A percentile compares a stretch with the other conserved stretches of the same genome.
phyloP scores from a whole-genome alignment of 2,329 filamentous ascomycete genomes.

The Microdochium bolleyi region DNA sequence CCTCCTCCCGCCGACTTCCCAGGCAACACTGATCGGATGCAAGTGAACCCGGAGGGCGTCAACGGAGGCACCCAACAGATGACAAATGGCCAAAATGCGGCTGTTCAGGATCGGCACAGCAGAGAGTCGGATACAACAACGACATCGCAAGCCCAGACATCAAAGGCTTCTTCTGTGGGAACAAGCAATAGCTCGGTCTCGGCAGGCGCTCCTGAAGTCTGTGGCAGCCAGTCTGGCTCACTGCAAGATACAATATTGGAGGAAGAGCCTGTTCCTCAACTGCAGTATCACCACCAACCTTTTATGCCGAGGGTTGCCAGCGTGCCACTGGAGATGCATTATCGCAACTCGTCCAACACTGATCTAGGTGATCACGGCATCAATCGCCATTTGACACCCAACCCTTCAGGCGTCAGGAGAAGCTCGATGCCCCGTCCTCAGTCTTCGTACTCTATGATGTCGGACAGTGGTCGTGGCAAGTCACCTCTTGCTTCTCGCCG shows the following conservation, averaged over 20 bases:
- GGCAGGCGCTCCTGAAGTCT: slow-evolving; percentile 35
- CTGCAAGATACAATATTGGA: slow-evolving; percentile 33
- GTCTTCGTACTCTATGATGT: slow-evolving; percentile 69
- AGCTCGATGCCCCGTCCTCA: slow-evolving; percentile 59
- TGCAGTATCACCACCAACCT: slow-evolving; percentile 54
- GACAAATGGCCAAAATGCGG: slow-evolving; percentile 18
- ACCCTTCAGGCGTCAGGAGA: slow-evolving; percentile 42
- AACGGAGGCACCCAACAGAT: slow-evolving; percentile 20
- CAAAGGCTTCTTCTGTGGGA: slow-evolving; percentile 42
- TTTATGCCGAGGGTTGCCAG: slow-evolving; percentile 33
- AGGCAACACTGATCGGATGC: slow-evolving; percentile 7
- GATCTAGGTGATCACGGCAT: slow-evolving; percentile 45
- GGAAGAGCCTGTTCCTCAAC: slow-evolving; percentile 41
- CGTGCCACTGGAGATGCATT: slow-evolving; percentile 30
- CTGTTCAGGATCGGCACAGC: slow-evolving; percentile 32
- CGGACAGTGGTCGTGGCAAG: slow-evolving; percentile 61
- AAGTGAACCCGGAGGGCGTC: slow-evolving; percentile 4
- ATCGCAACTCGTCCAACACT: slow-evolving; percentile 39
- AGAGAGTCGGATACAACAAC: slow-evolving; percentile 44
- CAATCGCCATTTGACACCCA: slow-evolving; percentile 57
- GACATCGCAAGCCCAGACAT: slow-evolving; percentile 40
- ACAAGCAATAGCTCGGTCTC: slow-evolving; percentile 51
- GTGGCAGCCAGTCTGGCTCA: slow-evolving; percentile 40
- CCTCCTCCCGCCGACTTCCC: slow-evolving; percentile 6
- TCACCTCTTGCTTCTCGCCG: slow-evolving; percentile 45